Conservation (phyloP, 768 basidiomycete genomes). For the Trametes cubensis region DNA sequence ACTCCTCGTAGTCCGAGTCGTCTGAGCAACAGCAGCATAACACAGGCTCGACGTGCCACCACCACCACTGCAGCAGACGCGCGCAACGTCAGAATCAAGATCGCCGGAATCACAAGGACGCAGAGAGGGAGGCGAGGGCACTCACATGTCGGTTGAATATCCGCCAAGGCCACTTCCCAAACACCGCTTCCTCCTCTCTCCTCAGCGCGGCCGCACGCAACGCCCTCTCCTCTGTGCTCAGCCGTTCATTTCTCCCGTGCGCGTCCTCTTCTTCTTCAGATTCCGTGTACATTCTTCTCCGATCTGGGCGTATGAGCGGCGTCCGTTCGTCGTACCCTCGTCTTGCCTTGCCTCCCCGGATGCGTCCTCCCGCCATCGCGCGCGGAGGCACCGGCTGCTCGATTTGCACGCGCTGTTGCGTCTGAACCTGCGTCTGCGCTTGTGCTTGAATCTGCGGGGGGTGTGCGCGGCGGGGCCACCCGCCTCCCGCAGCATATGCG, state of each 20-base stretch:
- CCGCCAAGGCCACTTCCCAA: slow-evolving; percentile 70
- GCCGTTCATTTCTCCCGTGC: slow-evolving; percentile 27
- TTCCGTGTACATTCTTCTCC: slow-evolving; percentile 28
- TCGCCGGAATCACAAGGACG: background rate
- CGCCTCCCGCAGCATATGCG: slow-evolving; percentile 28
- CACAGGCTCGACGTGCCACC: slow-evolving; percentile 71
- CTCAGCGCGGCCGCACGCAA: slow-evolving; percentile 39
- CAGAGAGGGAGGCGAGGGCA: slow-evolving; percentile 16
- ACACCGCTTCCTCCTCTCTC: slow-evolving; percentile 55
- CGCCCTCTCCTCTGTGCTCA: slow-evolving; percentile 26
- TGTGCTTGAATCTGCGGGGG: background rate
- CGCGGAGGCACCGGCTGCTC: background rate
- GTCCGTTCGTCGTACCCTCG: slow-evolving; percentile 40
- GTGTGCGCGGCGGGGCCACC: slow-evolving; percentile 17
- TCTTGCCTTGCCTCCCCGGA: slow-evolving; percentile 18
- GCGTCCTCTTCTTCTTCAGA: slow-evolving; percentile 26
- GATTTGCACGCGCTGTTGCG: slow-evolving; percentile 2
- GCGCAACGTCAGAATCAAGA: background rate
- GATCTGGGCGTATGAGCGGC: slow-evolving; percentile 38
- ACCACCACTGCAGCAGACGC: slow-evolving; percentile 69
- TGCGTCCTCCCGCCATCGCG: background rate
- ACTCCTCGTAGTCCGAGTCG: slow-evolving; percentile 55
- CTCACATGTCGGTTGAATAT: slow-evolving; percentile 71
- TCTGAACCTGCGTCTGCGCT: too few species aligned
- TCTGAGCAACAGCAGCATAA: slow-evolving; percentile 61